Evolutionary conservation across 2,329 filamentous ascomycete genomes (phyloP).

Genomic region (Botrytis porri): DNA sequence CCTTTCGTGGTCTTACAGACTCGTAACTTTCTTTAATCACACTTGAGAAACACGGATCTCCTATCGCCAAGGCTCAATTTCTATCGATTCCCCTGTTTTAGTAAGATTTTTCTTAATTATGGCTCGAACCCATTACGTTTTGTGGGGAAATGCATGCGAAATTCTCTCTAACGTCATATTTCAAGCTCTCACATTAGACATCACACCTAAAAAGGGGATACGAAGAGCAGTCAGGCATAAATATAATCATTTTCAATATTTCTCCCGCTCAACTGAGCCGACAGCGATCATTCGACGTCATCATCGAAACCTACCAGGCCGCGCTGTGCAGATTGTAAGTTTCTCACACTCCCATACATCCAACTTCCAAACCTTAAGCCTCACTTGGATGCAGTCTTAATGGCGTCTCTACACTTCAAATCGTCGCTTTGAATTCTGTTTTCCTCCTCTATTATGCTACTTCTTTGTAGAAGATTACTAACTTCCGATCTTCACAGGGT

Average conservation of each 20-base stretch:
- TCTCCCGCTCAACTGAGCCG: background rate
- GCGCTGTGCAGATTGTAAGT: background rate
- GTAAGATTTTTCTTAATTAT: background rate
- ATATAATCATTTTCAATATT: background rate
- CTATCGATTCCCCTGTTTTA: background rate
- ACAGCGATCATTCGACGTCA: background rate
- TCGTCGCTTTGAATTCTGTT: background rate
- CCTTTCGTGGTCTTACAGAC: too few relatives aligned
- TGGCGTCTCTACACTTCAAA: background rate
- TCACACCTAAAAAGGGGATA: background rate
- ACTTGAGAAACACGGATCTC: background rate
- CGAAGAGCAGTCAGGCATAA: background rate
- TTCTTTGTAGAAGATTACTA: background rate
- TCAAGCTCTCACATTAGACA: background rate
- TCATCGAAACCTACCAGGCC: background rate
- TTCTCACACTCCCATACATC: background rate
- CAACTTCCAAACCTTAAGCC: background rate
- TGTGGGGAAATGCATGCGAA: constrained; percentile 11
- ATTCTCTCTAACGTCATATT: background rate
- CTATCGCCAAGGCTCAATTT: background rate
- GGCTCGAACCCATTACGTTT: background rate
- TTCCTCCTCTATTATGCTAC: background rate
- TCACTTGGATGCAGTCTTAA: background rate
- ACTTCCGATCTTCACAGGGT: background rate
- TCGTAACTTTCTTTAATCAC: background rate